A percentile compares a stretch with the other conserved stretches of the same genome.
Evolutionary conservation across 257 asterid genomes (phyloP).

Genomic region (Orobanche coerulescens): DNA sequence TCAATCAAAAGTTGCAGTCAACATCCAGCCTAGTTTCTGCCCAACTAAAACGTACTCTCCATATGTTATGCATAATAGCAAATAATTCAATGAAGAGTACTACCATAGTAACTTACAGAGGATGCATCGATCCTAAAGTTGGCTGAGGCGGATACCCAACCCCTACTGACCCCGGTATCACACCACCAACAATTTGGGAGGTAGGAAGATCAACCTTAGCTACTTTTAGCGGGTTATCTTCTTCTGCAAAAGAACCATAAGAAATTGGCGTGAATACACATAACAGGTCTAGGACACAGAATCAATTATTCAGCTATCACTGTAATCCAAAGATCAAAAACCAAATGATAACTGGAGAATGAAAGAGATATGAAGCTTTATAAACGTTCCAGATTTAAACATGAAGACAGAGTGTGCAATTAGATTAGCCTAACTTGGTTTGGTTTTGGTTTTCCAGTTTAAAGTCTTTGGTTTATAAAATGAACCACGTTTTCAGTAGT

Average conservation of each 20-base stretch:
- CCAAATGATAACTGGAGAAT: background rate
- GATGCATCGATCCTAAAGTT: conserved; percentile 40
- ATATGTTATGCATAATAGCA: background rate
- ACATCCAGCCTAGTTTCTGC: background rate
- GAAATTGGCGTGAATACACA: conserved; percentile 15
- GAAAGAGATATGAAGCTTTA: background rate
- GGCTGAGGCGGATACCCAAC: conserved; percentile 59
- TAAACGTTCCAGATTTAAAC: background rate
- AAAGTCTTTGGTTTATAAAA: background rate
- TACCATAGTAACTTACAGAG: conserved; percentile 36
- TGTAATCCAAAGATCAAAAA: background rate
- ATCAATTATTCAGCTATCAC: background rate
- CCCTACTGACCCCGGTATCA: conserved; percentile 40
- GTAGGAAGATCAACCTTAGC: conserved; percentile 59
- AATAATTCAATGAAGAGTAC: background rate
- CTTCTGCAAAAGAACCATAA: conserved; percentile 39
- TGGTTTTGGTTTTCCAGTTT: conserved; percentile 1
- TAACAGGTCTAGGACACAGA: background rate
- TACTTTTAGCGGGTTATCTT: conserved; percentile 60
- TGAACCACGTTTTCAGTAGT: background rate
- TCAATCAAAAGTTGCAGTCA: background rate
- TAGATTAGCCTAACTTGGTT: background rate
- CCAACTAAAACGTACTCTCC: background rate
- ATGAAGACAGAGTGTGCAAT: background rate
- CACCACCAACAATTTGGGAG: conserved; percentile 49